phyloP scores from a whole-genome alignment of 768 basidiomycete genomes.

The Lentinula boryana region DNA sequence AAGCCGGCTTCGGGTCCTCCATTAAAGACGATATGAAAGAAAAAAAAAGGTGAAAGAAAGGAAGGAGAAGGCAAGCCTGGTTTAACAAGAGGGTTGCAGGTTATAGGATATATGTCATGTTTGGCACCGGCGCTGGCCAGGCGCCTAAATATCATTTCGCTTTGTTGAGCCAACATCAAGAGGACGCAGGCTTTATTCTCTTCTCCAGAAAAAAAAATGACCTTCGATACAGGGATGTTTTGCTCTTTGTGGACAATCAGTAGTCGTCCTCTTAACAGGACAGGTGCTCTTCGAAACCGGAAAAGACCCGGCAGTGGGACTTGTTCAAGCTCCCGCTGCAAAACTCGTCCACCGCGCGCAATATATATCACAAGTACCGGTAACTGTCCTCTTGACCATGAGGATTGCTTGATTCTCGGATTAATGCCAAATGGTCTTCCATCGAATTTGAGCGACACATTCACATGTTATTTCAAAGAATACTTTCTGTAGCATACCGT shows the following conservation, averaged over 20 bases:
- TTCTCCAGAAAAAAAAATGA: too few relatives aligned
- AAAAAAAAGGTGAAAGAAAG: not conserved
- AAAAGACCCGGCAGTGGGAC: not conserved
- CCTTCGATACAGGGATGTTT: too few relatives aligned
- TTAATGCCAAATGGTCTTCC: not conserved
- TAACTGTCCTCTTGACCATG: not conserved
- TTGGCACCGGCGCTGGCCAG: too few relatives aligned
- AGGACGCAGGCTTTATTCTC: too few relatives aligned
- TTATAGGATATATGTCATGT: conserved; percentile 6
- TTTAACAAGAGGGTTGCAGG: conserved; percentile 11
- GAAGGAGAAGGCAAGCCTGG: not conserved
- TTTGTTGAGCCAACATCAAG: too few relatives aligned
- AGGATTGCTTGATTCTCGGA: not conserved
- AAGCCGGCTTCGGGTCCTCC: not conserved
- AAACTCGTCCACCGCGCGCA: not conserved
- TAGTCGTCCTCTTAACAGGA: too few relatives aligned
- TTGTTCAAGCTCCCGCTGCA: too few relatives aligned
- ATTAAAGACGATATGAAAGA: not conserved
- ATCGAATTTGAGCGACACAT: not conserved
- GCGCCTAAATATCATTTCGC: too few relatives aligned
- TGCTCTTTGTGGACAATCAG: too few relatives aligned
- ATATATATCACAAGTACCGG: not conserved
- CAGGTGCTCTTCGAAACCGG: conserved; percentile 10
- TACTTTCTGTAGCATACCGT: not conserved
- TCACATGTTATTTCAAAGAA: not conserved